Evolutionary conservation across 176 grass and related monocot genomes (phyloP), one percentile per base, ranked within the genome.

Genomic region (Oryza longistaminata): DNA sequence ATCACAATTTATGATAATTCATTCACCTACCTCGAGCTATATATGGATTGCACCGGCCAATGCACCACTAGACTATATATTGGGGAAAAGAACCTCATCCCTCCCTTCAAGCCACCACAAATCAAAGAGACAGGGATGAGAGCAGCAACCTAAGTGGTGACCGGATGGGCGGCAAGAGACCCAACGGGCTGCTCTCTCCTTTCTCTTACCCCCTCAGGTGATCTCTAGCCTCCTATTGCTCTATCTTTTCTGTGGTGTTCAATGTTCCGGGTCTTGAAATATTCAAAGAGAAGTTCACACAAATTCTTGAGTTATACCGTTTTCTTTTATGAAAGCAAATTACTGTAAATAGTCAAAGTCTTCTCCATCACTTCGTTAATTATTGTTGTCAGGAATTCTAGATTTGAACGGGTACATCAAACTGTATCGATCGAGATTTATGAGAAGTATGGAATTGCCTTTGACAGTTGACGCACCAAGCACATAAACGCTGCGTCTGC

Each of bases 121-220:
- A 53, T 17, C 50, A 75, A 26, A 37, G 67, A 67, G 77, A 52
- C 14, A 52, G 49, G 49, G 49, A 52, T 52, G 53, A n/a, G 19
- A 21, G 68, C 55, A 50, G 68, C 68, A 50, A 66, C 52, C 69
- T 49, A 61, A 19, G 53, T 49, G 24, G 26, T 31, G 26, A 6
- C 21, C 10, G 84, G 84, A 73, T 80, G 67, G 76, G 84, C 76
- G 25, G 84, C 84, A 64, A 86, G 40, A 40, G 76, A 80, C 45
- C 76, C 19, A 74, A 25, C 24, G 76, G 84, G 49, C 16, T 86
- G 33, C 76, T 86, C 40, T 66, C 76, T 61, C 76, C 84, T n/a
- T 86, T 86, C 69, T 65, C 66, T 58, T 80, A 80, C 27, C 40
- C 76, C 24, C 39, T 73, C 24, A 80, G 76, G 84, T 86, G 17